phyloP scores from a whole-genome alignment of 441 rosid species.

The Flueggea neowawraea region DNA sequence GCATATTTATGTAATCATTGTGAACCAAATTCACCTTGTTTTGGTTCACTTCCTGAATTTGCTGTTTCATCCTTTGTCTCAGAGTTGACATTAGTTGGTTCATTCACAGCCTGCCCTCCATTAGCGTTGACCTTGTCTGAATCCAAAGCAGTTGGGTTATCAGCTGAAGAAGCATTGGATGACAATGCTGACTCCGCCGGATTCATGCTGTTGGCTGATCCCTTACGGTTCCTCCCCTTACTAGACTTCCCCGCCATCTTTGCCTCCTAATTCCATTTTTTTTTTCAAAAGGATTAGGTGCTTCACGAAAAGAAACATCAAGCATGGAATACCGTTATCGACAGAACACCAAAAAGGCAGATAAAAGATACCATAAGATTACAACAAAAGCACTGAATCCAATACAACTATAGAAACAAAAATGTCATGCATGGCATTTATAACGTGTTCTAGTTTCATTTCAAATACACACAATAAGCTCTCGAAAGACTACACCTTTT shows the following conservation, averaged over 20 bases:
- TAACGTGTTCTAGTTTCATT: too few species aligned
- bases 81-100: conserved; percentile 26
- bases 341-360: background rate
- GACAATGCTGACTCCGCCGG: conserved; percentile 28
- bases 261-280: conserved; percentile 10
- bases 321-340: too few species aligned
- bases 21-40: conserved; percentile 56
- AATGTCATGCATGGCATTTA: background rate
- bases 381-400: too few species aligned
- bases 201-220: conserved; percentile 29
- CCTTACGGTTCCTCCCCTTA: conserved; percentile 67
- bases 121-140: conserved; percentile 32
- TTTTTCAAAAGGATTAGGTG: background rate
- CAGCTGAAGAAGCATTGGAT: conserved; percentile 32
- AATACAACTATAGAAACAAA: too few species aligned
- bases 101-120: conserved; percentile 39
- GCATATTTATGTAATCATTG: background rate
- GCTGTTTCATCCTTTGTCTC: conserved; percentile 45
- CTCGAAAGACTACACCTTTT: too few species aligned
- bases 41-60: conserved; percentile 43
- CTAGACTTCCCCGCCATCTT: conserved; percentile 94
- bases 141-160: conserved; percentile 24
- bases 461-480: too few species aligned
- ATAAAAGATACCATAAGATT: background rate
- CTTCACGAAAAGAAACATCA: too few species aligned